A percentile compares a stretch with the other conserved stretches of the same genome.
phyloP scores from a whole-genome alignment of 495 filamentous ascomycete species.

The Hapsidospora chrysogenum region DNA sequence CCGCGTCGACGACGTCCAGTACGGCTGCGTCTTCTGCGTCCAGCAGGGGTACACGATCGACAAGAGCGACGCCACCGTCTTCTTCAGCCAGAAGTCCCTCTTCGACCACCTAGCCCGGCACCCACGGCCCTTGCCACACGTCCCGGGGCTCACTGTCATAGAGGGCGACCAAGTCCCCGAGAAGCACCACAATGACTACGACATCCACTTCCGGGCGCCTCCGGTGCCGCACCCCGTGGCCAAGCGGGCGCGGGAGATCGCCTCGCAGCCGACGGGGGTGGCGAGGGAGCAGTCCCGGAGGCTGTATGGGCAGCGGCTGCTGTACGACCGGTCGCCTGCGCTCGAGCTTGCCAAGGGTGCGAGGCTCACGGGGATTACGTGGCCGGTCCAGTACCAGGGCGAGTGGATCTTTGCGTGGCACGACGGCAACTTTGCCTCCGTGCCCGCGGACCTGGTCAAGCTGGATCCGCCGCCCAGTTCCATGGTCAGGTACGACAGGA shows the following conservation, averaged over 20 bases:
- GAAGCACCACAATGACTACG: constrained; percentile 20
- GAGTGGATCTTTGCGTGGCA: constrained; percentile 32
- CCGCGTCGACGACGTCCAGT: constrained; percentile 19
- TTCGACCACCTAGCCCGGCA: constrained; percentile 24
- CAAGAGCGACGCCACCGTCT: constrained; percentile 25
- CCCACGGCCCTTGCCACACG: constrained; percentile 19
- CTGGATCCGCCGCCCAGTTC: constrained; percentile 18
- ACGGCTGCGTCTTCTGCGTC: constrained; percentile 24
- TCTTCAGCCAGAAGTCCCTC: constrained; percentile 19
- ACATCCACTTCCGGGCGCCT: constrained; percentile 24
- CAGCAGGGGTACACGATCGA: constrained; percentile 16
- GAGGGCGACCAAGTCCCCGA: constrained; percentile 10
- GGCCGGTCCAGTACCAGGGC: constrained; percentile 23
- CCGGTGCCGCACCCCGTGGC: constrained; percentile 11
- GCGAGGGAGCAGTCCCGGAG: constrained; percentile 15
- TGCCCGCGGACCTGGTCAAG: constrained; percentile 21
- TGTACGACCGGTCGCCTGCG: constrained; percentile 18
- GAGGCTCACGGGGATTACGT: constrained; percentile 26
- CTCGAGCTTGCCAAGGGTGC: constrained; percentile 25
- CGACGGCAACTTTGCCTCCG: constrained; percentile 20
- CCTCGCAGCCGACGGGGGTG: constrained; percentile 15
- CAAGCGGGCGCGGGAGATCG: constrained; percentile 13
- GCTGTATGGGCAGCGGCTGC: constrained; percentile 13
- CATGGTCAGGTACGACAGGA: constrained; percentile 17
- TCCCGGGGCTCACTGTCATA: constrained; percentile 21